phyloP scores from a whole-genome alignment of 768 basidiomycete genomes.

The Psilocybe sp. region DNA sequence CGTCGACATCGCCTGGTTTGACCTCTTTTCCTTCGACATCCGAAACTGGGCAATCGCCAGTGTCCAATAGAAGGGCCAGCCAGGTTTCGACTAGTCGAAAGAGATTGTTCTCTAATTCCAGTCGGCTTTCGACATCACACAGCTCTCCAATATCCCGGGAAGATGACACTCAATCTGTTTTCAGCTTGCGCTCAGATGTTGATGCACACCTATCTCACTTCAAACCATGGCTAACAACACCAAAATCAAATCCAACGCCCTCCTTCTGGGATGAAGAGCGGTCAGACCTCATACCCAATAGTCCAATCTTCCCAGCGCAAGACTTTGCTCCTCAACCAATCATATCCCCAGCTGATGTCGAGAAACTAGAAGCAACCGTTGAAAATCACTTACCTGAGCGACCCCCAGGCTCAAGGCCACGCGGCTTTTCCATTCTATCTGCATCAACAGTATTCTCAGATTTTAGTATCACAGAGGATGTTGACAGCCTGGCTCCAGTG shows the following conservation, averaged over 20 bases:
- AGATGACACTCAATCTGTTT: constrained; percentile 55
- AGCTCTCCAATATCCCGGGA: constrained; percentile 30
- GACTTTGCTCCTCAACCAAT: constrained; percentile 66
- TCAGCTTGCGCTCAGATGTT: constrained; percentile 47
- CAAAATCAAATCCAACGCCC: constrained; percentile 20
- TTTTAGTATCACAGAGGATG: constrained; percentile 17
- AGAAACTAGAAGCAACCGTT: constrained; percentile 54
- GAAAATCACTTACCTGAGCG: constrained; percentile 17
- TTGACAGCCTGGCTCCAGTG: constrained; percentile 16
- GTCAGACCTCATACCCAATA: constrained; percentile 32
- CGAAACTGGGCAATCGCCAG: constrained; percentile 12
- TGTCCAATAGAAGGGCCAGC: constrained; percentile 22
- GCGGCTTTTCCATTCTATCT: constrained; percentile 37
- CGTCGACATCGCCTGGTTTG: constrained; percentile 21
- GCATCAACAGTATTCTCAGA: constrained; percentile 34
- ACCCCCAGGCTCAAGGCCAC: constrained; percentile 20
- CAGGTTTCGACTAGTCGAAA: constrained; percentile 37
- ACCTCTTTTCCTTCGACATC: constrained; percentile 17
- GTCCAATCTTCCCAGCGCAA: constrained; percentile 26
- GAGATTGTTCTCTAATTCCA: constrained; percentile 65
- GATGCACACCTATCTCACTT: constrained; percentile 27
- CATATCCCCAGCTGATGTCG: constrained; percentile 65
- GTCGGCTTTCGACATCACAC: constrained; percentile 51
- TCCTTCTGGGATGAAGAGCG: constrained; percentile 48
- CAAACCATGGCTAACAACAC: constrained; percentile 21